These are phyloP conservation scores for Boletus mariae DNA, from an alignment of 1,284 basidiomycete species.

Conservation along the genomic window DNA sequence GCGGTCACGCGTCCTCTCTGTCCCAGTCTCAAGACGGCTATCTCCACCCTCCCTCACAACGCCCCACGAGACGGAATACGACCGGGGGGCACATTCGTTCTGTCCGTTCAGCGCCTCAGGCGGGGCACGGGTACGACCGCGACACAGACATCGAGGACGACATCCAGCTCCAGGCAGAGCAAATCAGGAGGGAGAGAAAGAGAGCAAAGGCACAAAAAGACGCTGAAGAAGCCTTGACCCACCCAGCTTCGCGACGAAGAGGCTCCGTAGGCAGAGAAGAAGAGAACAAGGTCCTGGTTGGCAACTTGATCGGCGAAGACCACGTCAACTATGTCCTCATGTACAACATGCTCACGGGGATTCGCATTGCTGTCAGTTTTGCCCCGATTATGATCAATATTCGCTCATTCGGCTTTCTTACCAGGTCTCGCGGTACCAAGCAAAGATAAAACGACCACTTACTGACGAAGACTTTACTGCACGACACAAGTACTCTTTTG, in stretches of 20 bases:
- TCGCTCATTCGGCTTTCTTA: slow-evolving; percentile 19
- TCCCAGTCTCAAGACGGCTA: slow-evolving; percentile 39
- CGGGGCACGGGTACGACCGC: slow-evolving; percentile 27
- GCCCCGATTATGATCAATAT: background rate
- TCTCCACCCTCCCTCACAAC: slow-evolving; percentile 47
- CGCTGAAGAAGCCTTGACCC: slow-evolving; percentile 42
- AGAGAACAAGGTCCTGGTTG: slow-evolving; percentile 71
- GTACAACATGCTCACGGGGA: slow-evolving; percentile 99
- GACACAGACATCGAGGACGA: slow-evolving; percentile 47
- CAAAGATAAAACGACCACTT: slow-evolving; percentile 85
- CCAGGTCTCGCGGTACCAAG: slow-evolving; percentile 92
- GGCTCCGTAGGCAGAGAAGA: slow-evolving; percentile 32
- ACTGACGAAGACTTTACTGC: slow-evolving; percentile 87
- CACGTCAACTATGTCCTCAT: slow-evolving; percentile 98
- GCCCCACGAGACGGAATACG: slow-evolving; percentile 54
- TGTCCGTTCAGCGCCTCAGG: slow-evolving; percentile 18
- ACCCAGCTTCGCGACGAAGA: slow-evolving; percentile 23
- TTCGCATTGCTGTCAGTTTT: slow-evolving; percentile 81
- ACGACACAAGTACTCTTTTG: slow-evolving; percentile 94
- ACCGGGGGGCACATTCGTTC: slow-evolving; percentile 39
- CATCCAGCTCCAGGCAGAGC: slow-evolving; percentile 80
- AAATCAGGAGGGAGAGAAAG: slow-evolving; percentile 77
- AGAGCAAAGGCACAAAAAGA: slow-evolving; percentile 61
- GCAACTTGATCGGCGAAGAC: slow-evolving; percentile 94
- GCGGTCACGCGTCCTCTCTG: slow-evolving; percentile 19